These are phyloP conservation scores for Vararia minispora DNA, from an alignment of 768 basidiomycete species.

Conservation along the genomic window DNA sequence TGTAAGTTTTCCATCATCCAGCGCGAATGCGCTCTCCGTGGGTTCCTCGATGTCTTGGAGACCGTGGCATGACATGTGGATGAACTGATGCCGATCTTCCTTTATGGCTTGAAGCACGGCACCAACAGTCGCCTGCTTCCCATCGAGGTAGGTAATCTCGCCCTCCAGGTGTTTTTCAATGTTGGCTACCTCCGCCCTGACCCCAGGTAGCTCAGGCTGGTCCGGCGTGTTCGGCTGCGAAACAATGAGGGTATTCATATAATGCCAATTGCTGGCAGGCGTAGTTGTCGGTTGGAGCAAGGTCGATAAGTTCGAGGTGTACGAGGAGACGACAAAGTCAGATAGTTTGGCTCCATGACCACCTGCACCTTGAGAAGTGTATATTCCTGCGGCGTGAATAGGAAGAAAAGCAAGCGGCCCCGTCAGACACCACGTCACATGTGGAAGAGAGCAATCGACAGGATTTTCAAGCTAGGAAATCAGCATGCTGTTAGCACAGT, in stretches of 20 bases:
- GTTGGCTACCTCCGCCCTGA: too few species aligned
- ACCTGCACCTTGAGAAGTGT: neutral
- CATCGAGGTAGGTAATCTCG: neutral
- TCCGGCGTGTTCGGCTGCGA: too few species aligned
- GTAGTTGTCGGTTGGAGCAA: neutral
- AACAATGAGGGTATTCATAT: too few species aligned
- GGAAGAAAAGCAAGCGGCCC: neutral
- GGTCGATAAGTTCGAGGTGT: neutral
- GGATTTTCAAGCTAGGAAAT: neutral
- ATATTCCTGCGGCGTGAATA: neutral
- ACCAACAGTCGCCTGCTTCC: constrained; percentile 1
- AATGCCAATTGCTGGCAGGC: too few species aligned
- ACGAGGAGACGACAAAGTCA: neutral
- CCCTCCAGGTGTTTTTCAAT: neutral
- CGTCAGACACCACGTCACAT: neutral
- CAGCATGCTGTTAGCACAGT: neutral
- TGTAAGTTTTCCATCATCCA: constrained; percentile 4
- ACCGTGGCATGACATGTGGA: constrained; percentile 13
- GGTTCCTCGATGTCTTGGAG: constrained; percentile 7
- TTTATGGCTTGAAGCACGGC: constrained; percentile 4
- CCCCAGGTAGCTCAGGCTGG: too few species aligned
- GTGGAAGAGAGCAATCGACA: neutral
- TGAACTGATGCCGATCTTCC: constrained; percentile 4
- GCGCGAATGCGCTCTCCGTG: constrained; percentile 6
- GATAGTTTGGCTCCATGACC: neutral